Evolutionary conservation across 257 asterid species (phyloP).

Genomic region (Plectranthus barbatus): DNA sequence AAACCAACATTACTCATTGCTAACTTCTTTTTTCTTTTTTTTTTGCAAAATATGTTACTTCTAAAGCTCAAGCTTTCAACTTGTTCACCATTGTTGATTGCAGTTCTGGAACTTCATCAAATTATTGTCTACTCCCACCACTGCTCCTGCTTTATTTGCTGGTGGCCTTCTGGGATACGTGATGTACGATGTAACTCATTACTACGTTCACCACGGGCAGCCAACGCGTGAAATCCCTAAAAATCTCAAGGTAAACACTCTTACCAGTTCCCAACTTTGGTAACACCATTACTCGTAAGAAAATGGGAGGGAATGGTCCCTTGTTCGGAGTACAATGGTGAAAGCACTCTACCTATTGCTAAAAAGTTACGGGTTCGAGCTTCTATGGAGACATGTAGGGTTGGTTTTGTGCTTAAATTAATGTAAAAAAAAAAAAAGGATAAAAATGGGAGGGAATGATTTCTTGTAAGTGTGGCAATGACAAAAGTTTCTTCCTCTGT

Average conservation of each 20-base stretch:
- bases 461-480: no score
- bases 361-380: no score
- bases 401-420: no score
- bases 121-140: conserved; percentile 41
- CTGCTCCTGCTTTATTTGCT: conserved; percentile 70
- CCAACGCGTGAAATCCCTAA: conserved; percentile 53
- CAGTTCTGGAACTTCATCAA: conserved; percentile 65
- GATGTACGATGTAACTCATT: conserved; percentile 85
- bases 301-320: no score
- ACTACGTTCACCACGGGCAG: conserved; percentile 83
- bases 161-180: conserved; percentile 83
- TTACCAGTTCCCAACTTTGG: neutral
- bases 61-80: neutral
- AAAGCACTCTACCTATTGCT: no score
- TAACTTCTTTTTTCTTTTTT: no score
- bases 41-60: neutral
- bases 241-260: conserved; percentile 53
- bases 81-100: conserved; percentile 8
- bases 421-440: no score
- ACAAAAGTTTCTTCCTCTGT: neutral
- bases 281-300: no score
- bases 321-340: no score
- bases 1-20: neutral
- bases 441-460: no score
- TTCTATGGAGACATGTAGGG: no score